Base-by-base conservation (phyloP, 2,329 filamentous ascomycete genomes). In the Colletotrichum camelliae region DNA sequence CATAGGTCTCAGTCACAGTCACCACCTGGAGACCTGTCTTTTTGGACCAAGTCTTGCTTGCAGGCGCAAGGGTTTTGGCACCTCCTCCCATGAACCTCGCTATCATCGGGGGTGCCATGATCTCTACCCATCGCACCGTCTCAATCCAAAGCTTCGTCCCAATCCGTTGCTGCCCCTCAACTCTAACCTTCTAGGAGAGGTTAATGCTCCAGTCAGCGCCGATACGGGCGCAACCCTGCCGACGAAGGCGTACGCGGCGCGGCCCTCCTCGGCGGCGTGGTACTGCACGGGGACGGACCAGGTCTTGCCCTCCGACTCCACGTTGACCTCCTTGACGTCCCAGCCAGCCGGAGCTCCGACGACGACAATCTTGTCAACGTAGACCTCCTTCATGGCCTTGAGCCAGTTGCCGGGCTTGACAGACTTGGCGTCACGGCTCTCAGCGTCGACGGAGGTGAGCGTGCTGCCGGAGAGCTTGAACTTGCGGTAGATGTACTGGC, bases 401-500 rank as follows among this genome's bases (percentile, higher is more conserved):
- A 96, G 85, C 88, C 96, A 98, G 39, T 90, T 89, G 52, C 93
- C 93, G 18, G 92, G 91, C 80, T 86, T 84, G 77, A 92, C 86
- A 6, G 90, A 90, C 79, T 89, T 90, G 67, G 83, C 83, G 37
- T 88, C 87, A 3, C 88, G 88, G 31, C 86, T 84, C 80, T 91
- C 91, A 8, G 94, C 88, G 77, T 97, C 92, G n/a, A 89, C 89
- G 1, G 94, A 96, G 7, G 87, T 87, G n/a, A 98, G 87, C 1
- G 88, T 88, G 18, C 89, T 89, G 75, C 85, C 86, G 33, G 88
- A 86, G 76, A 96, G 94, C 29, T 87, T 87, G 86, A 99, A 98
- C 76, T 88, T 89, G 75, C 96, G 94, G 86, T 98, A 93, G 80
- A 98, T 96, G 85, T 94, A 98, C 77, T 95, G 95, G 13, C 96